Conservation (phyloP, 1,139 yeast species). For the Taphrina wiesneri region DNA sequence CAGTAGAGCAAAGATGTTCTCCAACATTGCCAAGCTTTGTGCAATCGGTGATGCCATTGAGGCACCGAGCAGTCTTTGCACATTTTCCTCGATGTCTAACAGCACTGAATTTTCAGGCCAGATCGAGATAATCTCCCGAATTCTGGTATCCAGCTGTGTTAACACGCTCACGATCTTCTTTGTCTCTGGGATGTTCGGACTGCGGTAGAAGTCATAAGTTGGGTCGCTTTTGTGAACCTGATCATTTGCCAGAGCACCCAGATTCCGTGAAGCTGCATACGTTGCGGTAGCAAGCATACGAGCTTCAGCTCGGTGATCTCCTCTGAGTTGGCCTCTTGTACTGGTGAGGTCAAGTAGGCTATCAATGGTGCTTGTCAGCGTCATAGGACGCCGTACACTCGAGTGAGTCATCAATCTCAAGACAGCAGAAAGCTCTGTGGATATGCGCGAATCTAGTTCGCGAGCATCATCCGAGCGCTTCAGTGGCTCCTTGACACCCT, state of each 20-base stretch:
- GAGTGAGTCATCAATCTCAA: not conserved
- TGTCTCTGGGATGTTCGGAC: constrained; percentile 63
- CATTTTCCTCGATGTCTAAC: constrained; percentile 64
- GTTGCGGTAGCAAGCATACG: constrained; percentile 11
- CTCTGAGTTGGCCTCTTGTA: not conserved
- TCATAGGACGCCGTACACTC: not conserved
- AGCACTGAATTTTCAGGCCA: constrained; percentile 98
- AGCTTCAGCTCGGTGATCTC: not conserved
- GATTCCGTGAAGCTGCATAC: constrained; percentile 13
- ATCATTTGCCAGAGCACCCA: not conserved
- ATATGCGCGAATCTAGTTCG: not conserved
- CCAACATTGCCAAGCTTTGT: constrained; percentile 74
- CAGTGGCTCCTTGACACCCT: constrained; percentile 48
- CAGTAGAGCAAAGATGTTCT: constrained; percentile 77
- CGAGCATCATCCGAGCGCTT: not conserved
- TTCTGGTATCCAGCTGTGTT: constrained; percentile 53
- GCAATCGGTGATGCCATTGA: constrained; percentile 74
- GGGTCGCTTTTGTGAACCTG: not conserved
- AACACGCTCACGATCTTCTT: constrained; percentile 47
- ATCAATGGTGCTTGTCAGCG: not conserved
- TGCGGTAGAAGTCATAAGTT: constrained; percentile 65
- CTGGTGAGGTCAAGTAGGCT: not conserved
- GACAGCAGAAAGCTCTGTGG: not conserved
- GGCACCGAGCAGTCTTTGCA: constrained; percentile 64
- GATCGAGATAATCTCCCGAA: constrained; percentile 56